Evolutionary conservation across 495 filamentous ascomycete species (phyloP).

Genomic region (Achaetomiella virescens): DNA sequence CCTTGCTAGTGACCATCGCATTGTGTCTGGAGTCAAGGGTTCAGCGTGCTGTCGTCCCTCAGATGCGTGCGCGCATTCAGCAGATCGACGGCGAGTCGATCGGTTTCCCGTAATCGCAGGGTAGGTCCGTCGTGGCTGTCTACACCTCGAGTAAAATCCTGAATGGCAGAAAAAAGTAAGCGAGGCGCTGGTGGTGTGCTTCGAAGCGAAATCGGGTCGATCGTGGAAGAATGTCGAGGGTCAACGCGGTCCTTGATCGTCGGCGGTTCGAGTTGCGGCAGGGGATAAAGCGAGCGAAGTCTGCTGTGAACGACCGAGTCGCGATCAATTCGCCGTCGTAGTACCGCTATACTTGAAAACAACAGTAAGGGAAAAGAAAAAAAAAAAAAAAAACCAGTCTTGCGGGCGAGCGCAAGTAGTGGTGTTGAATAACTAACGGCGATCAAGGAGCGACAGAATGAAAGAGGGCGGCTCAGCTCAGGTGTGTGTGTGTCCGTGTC

Average conservation of each 20-base stretch:
- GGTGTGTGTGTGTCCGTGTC: background rate
- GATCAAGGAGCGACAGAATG: background rate
- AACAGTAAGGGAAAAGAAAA: background rate
- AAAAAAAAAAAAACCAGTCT: background rate
- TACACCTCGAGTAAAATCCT: background rate
- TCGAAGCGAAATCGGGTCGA: slow-evolving; percentile 1
- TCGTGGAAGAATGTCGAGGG: background rate
- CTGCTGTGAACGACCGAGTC: slow-evolving; percentile 15
- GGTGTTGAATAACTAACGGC: background rate
- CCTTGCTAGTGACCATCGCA: slow-evolving; percentile 33
- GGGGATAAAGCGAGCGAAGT: slow-evolving; percentile 24
- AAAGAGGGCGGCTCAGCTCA: slow-evolving; percentile 2
- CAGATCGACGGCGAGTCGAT: background rate
- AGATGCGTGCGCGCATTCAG: background rate
- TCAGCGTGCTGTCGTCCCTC: background rate
- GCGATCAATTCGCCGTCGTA: slow-evolving; percentile 5
- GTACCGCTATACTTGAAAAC: background rate
- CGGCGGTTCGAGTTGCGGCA: slow-evolving; percentile 14
- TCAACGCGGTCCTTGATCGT: background rate
- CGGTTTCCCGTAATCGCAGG: background rate
- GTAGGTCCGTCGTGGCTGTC: background rate
- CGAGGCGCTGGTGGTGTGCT: background rate
- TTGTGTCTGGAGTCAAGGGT: slow-evolving; percentile 12
- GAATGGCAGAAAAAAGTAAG: background rate
- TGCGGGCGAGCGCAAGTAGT: background rate